phyloP scores from a whole-genome alignment of 2,329 filamentous ascomycete genomes.

The Fusarium sp. region DNA sequence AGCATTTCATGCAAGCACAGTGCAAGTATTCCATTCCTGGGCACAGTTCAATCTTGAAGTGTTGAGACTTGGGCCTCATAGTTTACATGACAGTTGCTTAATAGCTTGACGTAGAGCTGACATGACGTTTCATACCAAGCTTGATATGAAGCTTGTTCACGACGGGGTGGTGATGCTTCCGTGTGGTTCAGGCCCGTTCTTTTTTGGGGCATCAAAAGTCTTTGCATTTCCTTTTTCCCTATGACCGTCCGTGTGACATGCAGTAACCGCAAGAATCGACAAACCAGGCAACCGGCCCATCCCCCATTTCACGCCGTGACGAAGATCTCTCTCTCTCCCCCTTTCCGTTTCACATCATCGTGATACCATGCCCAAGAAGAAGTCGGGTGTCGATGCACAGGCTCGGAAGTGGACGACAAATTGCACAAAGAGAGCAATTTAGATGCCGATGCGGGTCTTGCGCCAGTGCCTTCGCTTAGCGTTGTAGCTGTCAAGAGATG shows the following conservation, averaged over 20 bases:
- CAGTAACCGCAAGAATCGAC: constrained; percentile 52
- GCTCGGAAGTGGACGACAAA: constrained; percentile 43
- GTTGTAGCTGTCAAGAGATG: constrained; percentile 79
- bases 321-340: constrained; percentile 21
- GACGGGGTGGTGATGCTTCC: constrained; percentile 9
- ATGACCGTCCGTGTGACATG: constrained; percentile 57
- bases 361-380: constrained; percentile 44
- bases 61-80: not conserved
- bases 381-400: constrained; percentile 41
- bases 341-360: constrained; percentile 41
- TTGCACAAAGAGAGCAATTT: constrained; percentile 57
- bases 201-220: constrained; percentile 47
- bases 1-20: not conserved
- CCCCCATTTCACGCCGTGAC: constrained; percentile 42
- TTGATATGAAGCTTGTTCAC: constrained; percentile 19
- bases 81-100: not conserved
- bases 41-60: not conserved
- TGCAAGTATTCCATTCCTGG: not conserved
- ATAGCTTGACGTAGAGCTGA: not conserved
- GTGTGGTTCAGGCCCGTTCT: constrained; percentile 38
- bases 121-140: not conserved
- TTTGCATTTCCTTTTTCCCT: constrained; percentile 57
- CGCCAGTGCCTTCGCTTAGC: constrained; percentile 99
- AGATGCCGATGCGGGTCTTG: constrained; percentile 99
- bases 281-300: constrained; percentile 49